Percentiles rank a stretch among this genome's conserved stretches.
Conservation (phyloP, 352 stramenopile species). For the Pilasporangium apinafurcum region DNA sequence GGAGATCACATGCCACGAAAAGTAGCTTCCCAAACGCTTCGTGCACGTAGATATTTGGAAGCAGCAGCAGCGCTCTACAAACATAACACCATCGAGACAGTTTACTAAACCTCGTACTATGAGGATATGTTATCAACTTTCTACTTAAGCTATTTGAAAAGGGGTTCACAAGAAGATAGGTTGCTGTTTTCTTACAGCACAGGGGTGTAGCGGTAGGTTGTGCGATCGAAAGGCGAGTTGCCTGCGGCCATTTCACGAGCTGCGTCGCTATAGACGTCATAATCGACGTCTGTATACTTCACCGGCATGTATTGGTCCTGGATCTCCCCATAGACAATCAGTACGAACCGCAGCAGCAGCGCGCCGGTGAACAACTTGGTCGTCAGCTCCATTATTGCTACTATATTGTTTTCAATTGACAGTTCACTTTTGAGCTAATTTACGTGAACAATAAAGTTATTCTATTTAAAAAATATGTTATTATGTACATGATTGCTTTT, state of each 20-base stretch:
- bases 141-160: neutral
- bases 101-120: too few relatives aligned
- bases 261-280: slow-evolving; percentile 98
- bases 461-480: neutral
- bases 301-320: slow-evolving; percentile 75
- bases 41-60: slow-evolving; percentile 72
- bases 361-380: slow-evolving; percentile 35
- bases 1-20: slow-evolving; percentile 94
- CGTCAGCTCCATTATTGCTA: slow-evolving; percentile 13
- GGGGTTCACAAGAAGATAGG: neutral
- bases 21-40: slow-evolving; percentile 92
- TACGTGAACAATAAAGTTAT: neutral
- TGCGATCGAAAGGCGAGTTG: slow-evolving; percentile 92
- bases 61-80: slow-evolving; percentile 55
- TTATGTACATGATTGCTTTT: slow-evolving; percentile 2
- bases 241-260: slow-evolving; percentile 84
- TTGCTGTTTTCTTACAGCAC: slow-evolving; percentile 67
- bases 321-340: slow-evolving; percentile 67
- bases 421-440: neutral
- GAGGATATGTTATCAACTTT: too few relatives aligned
- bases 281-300: slow-evolving; percentile 99
- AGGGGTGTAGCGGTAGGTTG: slow-evolving; percentile 98
- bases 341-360: slow-evolving; percentile 46
- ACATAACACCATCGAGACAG: too few relatives aligned
- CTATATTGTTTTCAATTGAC: neutral